These are phyloP conservation scores for Colletotrichum camelliae DNA, from an alignment of 2,329 filamentous ascomycete genomes.

Conservation along the genomic window DNA sequence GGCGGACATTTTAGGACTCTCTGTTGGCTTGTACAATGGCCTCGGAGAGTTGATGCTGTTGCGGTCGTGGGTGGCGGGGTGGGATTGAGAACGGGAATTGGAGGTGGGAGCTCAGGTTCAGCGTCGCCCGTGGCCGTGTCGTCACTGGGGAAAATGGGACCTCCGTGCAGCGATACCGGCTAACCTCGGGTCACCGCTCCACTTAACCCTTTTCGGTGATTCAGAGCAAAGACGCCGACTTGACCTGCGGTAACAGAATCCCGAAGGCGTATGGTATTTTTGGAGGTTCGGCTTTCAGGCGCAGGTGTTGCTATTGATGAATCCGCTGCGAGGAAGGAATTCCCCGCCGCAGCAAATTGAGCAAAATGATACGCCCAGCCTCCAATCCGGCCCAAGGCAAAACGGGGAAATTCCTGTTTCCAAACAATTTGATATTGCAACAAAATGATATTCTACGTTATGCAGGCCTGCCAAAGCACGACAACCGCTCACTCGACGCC, in stretches of 20 bases:
- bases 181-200: slow-evolving; percentile 43
- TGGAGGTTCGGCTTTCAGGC: neutral
- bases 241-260: neutral
- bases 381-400: neutral
- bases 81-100: slow-evolving; percentile 23
- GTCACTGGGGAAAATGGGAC: slow-evolving; percentile 18
- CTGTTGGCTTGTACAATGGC: slow-evolving; percentile 7
- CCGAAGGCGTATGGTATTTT: neutral
- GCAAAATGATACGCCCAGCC: neutral
- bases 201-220: slow-evolving; percentile 18
- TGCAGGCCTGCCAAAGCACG: slow-evolving; percentile 13
- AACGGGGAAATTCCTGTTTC: neutral
- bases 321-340: neutral
- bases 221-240: slow-evolving; percentile 2
- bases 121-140: slow-evolving; percentile 10
- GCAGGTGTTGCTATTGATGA: neutral
- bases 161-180: slow-evolving; percentile 41
- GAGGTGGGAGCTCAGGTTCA: slow-evolving; percentile 12
- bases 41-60: slow-evolving; percentile 5
- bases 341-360: neutral
- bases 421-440: slow-evolving; percentile 3
- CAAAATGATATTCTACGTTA: slow-evolving; percentile 12
- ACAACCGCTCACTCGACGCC: slow-evolving; percentile 20
- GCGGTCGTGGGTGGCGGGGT: slow-evolving; percentile 1
- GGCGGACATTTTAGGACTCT: slow-evolving; percentile 22